Evolutionary conservation across 2,329 filamentous ascomycete species (phyloP).

Genomic region (Venturia carpophila): DNA sequence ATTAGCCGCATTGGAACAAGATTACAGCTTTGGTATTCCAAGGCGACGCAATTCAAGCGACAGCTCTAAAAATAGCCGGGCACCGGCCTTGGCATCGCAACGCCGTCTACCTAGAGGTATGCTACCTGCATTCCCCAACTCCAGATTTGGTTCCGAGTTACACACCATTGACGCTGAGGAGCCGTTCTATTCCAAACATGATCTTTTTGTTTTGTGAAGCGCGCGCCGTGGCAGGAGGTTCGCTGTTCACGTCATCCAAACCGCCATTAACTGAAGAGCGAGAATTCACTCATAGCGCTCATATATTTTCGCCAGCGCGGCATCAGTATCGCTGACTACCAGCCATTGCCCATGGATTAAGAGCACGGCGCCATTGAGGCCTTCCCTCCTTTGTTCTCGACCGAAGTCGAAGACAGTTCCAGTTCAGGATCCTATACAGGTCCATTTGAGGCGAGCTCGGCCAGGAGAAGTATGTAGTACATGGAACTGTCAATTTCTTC

Average conservation of each 20-base stretch:
- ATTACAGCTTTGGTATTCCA: not conserved
- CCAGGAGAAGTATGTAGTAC: not conserved
- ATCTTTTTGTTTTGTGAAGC: not conserved
- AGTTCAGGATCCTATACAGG: not conserved
- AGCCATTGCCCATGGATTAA: no score
- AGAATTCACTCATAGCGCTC: not conserved
- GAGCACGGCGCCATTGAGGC: not conserved
- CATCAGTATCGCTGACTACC: not conserved
- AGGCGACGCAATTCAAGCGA: not conserved
- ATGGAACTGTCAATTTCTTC: not conserved
- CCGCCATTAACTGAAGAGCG: not conserved
- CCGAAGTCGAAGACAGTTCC: not conserved
- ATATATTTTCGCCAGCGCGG: not conserved
- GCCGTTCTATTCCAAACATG: not conserved
- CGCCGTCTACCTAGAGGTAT: not conserved
- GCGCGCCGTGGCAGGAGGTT: not conserved
- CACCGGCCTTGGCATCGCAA: not conserved
- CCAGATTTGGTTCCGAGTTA: not conserved
- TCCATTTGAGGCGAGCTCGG: not conserved
- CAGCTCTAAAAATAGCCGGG: not conserved
- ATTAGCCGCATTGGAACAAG: conserved; percentile 6
- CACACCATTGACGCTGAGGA: not conserved
- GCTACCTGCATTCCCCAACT: not conserved
- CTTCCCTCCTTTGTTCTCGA: not conserved
- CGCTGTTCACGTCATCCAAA: not conserved